Evolutionary conservation across 768 basidiomycete species (phyloP), one percentile per base, ranked within the genome.

Genomic region (Gloeophyllum trabeum): DNA sequence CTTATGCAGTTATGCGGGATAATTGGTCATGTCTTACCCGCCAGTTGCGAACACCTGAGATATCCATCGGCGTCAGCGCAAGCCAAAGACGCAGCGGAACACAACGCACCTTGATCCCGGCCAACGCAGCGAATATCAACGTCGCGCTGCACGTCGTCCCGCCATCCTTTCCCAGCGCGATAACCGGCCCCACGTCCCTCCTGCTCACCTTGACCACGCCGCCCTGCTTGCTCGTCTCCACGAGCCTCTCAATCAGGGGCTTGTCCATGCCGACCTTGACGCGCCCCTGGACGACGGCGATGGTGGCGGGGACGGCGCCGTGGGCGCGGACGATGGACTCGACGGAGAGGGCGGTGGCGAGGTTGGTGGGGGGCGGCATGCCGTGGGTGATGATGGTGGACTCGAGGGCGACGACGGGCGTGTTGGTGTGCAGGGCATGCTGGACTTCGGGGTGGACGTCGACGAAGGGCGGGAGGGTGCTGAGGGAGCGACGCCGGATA

Each of bases 361-460:
- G 57, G 54, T 90, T 93, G 26, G 69, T 67, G 0, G 91, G 91
- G 49, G 77, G 77, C 0, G 90, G 88, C 64, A 94, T 77, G 16
- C 91, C 94, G 66, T 97, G 90, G 1, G 92, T 92, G 45, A 96
- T 79, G 41, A 98, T 75, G 1, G 94, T 81, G 2, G 85, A 88
- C 58, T 98, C 94, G 7, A 98, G 75, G 10, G 93, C 92, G 7
- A 97, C 90, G 35, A 97, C 68, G 16, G 91, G 79, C 46, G 63
- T 66, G 6, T 69, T 63, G 32, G 68, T 62, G 3, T 69, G 65
- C 18, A 94, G 67, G 3, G 93, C 92, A 43, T 92, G 73, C 48
- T 81, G 65, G 24, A 97, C 81, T 58, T 98, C 92, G 6, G 85
- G 81, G 41, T 82, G 80, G 24, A 90, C 56, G 58, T 90, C 86